Conservation (phyloP, 2,329 filamentous ascomycete genomes). For the Pestalotiopsis sp. region DNA sequence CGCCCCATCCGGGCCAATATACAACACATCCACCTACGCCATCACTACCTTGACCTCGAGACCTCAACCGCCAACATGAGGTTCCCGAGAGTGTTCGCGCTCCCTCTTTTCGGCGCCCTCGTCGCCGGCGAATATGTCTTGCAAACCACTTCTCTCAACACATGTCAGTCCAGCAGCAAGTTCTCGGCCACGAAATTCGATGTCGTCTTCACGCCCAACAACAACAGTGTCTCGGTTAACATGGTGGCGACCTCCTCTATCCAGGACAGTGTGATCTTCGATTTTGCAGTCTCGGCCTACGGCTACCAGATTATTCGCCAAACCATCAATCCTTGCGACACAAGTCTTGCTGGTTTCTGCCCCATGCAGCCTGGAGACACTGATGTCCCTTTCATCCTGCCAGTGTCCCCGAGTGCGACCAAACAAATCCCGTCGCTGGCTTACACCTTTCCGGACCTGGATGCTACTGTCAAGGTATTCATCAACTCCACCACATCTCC, state of each 20-base stretch:
- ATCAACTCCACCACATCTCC: conserved; percentile 69
- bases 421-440: conserved; percentile 77
- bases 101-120: neutral
- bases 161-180: conserved; percentile 75
- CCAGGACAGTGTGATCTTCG: conserved; percentile 72
- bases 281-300: conserved; percentile 72
- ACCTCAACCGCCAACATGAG: conserved; percentile 10
- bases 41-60: neutral
- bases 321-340: conserved; percentile 70
- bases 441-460: conserved; percentile 88
- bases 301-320: conserved; percentile 67
- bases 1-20: neutral
- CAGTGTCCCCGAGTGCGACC: conserved; percentile 57
- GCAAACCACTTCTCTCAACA: conserved; percentile 64
- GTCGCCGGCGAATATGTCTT: conserved; percentile 22
- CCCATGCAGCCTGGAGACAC: conserved; percentile 57
- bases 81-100: neutral
- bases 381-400: conserved; percentile 61
- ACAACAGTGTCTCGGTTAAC: conserved; percentile 66
- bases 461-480: conserved; percentile 80
- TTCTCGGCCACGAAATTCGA: conserved; percentile 83
- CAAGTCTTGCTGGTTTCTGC: conserved; percentile 69
- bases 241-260: conserved; percentile 76
- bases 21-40: neutral
- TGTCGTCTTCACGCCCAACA: conserved; percentile 69